These are phyloP conservation scores for Aphelidium insulamus DNA, from an alignment of 371 early-diverging fungal species.

Conservation along the genomic window DNA sequence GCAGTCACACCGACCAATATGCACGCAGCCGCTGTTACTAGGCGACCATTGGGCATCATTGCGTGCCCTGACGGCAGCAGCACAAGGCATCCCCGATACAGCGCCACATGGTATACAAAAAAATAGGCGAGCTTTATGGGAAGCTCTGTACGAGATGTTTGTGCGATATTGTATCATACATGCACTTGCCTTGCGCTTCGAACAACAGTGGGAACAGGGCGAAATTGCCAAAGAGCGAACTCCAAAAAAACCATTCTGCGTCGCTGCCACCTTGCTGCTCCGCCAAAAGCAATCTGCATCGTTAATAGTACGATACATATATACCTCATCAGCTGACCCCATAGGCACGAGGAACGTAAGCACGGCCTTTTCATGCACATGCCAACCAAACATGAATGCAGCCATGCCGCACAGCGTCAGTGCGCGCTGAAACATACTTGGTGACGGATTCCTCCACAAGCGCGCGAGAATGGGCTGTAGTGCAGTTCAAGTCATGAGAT, in stretches of 20 bases:
- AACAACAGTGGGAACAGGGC: conserved; percentile 75
- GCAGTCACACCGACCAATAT: too few species aligned
- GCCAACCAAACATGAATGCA: conserved; percentile 89
- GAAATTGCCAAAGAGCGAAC: conserved; percentile 39
- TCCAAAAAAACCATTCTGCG: conserved; percentile 28
- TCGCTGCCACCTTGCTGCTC: conserved; percentile 18
- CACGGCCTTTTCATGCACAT: conserved; percentile 94
- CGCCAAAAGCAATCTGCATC: too few species aligned
- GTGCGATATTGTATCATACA: background rate
- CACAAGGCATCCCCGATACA: too few species aligned
- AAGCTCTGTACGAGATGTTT: conserved; percentile 22
- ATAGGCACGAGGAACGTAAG: conserved; percentile 62
- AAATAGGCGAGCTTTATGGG: conserved; percentile 30
- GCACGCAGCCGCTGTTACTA: too few species aligned
- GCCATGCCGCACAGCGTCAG: conserved; percentile 59
- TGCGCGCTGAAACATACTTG: conserved; percentile 41
- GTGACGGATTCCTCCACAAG: conserved; percentile 41
- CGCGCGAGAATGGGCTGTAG: conserved; percentile 9
- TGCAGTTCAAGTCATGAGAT: background rate
- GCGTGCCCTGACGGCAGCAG: too few species aligned
- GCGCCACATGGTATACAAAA: too few species aligned
- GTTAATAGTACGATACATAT: conserved; percentile 2
- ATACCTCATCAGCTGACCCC: conserved; percentile 16
- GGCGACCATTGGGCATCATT: too few species aligned
- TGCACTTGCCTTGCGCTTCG: conserved; percentile 29